Base-by-base conservation (phyloP, 2,329 filamentous ascomycete species). In the Aspergillus sp. region DNA sequence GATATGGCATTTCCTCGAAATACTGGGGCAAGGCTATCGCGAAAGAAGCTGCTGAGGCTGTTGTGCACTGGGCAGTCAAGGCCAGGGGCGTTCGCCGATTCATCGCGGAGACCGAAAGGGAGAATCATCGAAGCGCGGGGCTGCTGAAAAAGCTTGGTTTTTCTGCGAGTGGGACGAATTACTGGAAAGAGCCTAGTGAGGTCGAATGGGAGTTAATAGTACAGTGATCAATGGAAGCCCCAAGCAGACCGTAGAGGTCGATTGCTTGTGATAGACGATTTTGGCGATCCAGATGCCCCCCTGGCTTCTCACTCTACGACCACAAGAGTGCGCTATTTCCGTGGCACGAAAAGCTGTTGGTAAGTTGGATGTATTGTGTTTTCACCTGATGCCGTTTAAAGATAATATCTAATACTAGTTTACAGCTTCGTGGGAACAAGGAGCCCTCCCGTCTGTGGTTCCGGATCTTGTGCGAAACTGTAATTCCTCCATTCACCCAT, bases 401-500 rank as follows among this genome's bases (percentile, higher is more conserved):
- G 19, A 17, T 38, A 17, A 23, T 17, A 31, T 41, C 22, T 46
- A 23, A 45, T 1, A 41, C 34, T 41, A 13, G 7, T 53, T 13
- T 53, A 60, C 46, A 60, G 38, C 46, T 60, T 60, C 23, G 52
- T 43, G 34, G 55, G 52, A 6, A 56, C 38, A 3, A 43, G 11
- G 17, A 41, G 23, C 4, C 22, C 46, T 47, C 22, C 30, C 19
- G 15, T 43, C 52, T 43, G 17, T 23, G 41, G 15, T n/a, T 43
- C 47, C 30, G 38, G 43, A 1, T 55, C 53, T 13, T 61, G 53
- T 13, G 34, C 28, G 34, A 72, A 70, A 50, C 64, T 81, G 69
- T 85, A 89, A 69, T 89, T 87, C 62, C 85, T 83, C 82, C 87
- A 90, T 38, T 81, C 73, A 4, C 85, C 88, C 54, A 92, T 72